These are phyloP conservation scores for Malus fusca DNA, from an alignment of 306 rosid genomes.

Conservation along the genomic window DNA sequence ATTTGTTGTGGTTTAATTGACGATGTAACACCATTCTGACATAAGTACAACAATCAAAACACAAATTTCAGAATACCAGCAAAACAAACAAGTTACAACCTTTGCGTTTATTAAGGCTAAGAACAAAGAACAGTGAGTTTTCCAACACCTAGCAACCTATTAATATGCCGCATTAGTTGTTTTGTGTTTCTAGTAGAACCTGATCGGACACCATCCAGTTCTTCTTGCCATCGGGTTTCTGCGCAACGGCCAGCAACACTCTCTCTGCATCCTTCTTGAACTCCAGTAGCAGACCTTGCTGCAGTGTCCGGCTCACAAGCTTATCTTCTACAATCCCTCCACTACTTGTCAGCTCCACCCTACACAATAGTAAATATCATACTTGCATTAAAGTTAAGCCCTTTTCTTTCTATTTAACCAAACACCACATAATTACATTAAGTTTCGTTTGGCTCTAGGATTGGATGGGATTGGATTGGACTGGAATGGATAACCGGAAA, in stretches of 20 bases:
- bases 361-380: constrained; percentile 15
- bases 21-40: constrained; percentile 74
- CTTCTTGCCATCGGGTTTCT: constrained; percentile 94
- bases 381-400: background rate
- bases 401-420: background rate
- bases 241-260: constrained; percentile 74
- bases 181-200: constrained; percentile 70
- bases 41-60: background rate
- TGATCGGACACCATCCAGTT: constrained; percentile 99
- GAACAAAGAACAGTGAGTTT: constrained; percentile 22
- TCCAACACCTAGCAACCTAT: constrained; percentile 87
- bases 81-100: background rate
- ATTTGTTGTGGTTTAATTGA: constrained; percentile 93
- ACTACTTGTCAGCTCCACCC: constrained; percentile 42
- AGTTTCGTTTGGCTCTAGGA: background rate
- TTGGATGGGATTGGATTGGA: background rate
- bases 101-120: constrained; percentile 13
- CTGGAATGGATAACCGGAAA: background rate
- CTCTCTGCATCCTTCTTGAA: constrained; percentile 89
- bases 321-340: constrained; percentile 63
- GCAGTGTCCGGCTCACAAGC: constrained; percentile 47
- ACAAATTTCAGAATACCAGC: constrained; percentile 17
- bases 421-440: background rate
- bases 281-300: constrained; percentile 76
- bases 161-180: constrained; percentile 75